These are phyloP conservation scores for Pyrenula massariospora DNA, from an alignment of 495 filamentous ascomycete genomes.

Conservation along the genomic window DNA sequence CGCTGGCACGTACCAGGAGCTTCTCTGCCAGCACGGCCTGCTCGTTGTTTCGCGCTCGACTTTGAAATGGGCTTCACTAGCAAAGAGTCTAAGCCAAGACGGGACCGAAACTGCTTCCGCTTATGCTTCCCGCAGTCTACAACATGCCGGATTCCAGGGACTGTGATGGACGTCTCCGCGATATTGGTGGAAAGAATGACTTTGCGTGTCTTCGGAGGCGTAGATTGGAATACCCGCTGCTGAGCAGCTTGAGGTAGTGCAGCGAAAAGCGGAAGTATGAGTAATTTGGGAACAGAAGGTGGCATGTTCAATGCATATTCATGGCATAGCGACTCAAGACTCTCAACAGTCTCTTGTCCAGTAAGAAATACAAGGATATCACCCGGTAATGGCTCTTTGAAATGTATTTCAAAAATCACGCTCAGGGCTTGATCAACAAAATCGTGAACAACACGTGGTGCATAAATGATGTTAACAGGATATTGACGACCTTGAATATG, in stretches of 20 bases:
- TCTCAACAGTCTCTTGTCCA: constrained; percentile 86
- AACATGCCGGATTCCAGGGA: constrained; percentile 83
- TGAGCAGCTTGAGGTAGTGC: constrained; percentile 67
- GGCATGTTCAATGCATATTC: constrained; percentile 58
- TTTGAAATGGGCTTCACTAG: constrained; percentile 85
- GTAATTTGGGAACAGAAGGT: constrained; percentile 61
- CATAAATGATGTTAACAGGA: constrained; percentile 69
- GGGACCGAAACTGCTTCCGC: constrained; percentile 78
- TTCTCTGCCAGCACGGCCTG: constrained; percentile 89
- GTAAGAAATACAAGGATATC: constrained; percentile 91
- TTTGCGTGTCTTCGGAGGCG: constrained; percentile 68
- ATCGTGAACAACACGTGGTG: constrained; percentile 65
- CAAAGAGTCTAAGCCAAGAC: constrained; percentile 80
- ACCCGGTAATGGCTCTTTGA: constrained; percentile 76
- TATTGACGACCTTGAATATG: constrained; percentile 83
- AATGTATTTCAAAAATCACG: constrained; percentile 80
- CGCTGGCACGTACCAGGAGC: constrained; percentile 80
- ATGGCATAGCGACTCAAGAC: constrained; percentile 66
- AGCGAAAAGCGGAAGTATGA: constrained; percentile 61
- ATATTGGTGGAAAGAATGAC: constrained; percentile 93
- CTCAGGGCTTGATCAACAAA: constrained; percentile 74
- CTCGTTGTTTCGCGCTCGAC: constrained; percentile 83
- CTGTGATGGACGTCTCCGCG: constrained; percentile 94
- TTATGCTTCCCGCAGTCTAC: constrained; percentile 92
- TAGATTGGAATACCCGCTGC: constrained; percentile 70